Conservation (phyloP, 176 grass and related monocot genomes). For the Avena atlantica region DNA sequence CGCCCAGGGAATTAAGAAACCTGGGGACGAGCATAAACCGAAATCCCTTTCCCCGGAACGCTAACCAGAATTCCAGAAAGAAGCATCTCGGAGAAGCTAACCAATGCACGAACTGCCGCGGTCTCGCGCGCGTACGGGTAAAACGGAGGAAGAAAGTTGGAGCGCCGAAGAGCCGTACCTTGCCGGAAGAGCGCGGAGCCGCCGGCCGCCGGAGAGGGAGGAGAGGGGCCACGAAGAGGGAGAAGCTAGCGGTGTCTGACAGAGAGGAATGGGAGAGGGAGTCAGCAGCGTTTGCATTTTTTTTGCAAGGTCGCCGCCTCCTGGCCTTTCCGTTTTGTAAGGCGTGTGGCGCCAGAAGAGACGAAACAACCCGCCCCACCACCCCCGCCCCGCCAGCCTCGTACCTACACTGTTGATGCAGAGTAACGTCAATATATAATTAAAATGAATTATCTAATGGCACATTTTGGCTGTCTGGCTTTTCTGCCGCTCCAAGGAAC, state of each 20-base stretch:
- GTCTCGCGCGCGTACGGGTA: not conserved
- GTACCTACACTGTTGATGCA: slow-evolving; percentile 14
- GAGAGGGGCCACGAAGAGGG: not conserved
- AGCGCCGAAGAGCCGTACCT: not conserved
- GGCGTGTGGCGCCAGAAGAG: not conserved
- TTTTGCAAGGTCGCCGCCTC: not conserved
- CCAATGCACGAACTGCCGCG: not conserved
- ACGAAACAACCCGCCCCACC: slow-evolving; percentile 1
- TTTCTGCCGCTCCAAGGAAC: slow-evolving; percentile 1
- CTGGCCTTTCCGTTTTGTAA: slow-evolving; percentile 13
- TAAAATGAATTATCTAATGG: not conserved
- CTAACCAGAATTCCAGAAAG: not conserved
- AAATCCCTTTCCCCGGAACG: not conserved
- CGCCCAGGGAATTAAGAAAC: not conserved
- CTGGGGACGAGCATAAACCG: not conserved
- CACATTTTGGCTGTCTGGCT: not conserved
- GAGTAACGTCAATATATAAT: not conserved
- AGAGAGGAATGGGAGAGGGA: not conserved
- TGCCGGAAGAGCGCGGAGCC: no score
- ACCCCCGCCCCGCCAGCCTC: not conserved
- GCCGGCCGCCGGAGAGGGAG: no score
- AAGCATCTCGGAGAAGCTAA: not conserved
- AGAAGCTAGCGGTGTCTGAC: not conserved
- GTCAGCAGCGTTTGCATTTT: not conserved
- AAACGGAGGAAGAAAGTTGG: not conserved